phyloP scores from a whole-genome alignment of 345 rosid species.

The Limnanthes douglasii region DNA sequence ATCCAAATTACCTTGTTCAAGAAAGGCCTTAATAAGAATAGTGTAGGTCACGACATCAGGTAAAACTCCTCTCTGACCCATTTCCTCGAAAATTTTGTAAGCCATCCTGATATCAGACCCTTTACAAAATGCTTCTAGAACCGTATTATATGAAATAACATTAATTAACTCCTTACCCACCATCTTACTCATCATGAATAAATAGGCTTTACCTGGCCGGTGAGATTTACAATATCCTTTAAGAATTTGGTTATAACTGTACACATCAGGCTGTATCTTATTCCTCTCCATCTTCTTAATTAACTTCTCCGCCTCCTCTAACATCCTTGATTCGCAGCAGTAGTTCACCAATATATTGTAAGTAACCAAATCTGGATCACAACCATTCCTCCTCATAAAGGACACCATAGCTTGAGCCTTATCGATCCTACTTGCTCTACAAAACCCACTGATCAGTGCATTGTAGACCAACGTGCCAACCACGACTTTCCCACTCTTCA shows the following conservation, averaged over 20 bases:
- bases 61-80: slow-evolving; percentile 41
- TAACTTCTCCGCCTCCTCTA: slow-evolving; percentile 51
- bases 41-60: slow-evolving; percentile 71
- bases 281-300: slow-evolving; percentile 49
- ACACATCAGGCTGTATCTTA: slow-evolving; percentile 64
- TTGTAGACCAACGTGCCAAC: slow-evolving; percentile 51
- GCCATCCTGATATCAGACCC: slow-evolving; percentile 28
- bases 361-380: slow-evolving; percentile 64
- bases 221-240: slow-evolving; percentile 62
- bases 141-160: slow-evolving; percentile 70
- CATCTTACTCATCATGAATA: slow-evolving; percentile 47
- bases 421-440: slow-evolving; percentile 56
- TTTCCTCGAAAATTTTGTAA: slow-evolving; percentile 54
- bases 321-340: slow-evolving; percentile 40
- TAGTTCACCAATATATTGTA: slow-evolving; percentile 67
- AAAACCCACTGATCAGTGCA: slow-evolving; percentile 66
- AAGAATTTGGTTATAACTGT: slow-evolving; percentile 73
- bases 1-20: slow-evolving; percentile 36
- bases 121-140: slow-evolving; percentile 50
- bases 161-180: slow-evolving; percentile 52
- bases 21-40: slow-evolving; percentile 56
- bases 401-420: slow-evolving; percentile 59
- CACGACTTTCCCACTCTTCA: slow-evolving; percentile 40
- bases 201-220: slow-evolving; percentile 34
- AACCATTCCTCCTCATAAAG: slow-evolving; percentile 60